phyloP scores from a whole-genome alignment of 495 filamentous ascomycete species.

The Hypomontagnella monticulosa region DNA sequence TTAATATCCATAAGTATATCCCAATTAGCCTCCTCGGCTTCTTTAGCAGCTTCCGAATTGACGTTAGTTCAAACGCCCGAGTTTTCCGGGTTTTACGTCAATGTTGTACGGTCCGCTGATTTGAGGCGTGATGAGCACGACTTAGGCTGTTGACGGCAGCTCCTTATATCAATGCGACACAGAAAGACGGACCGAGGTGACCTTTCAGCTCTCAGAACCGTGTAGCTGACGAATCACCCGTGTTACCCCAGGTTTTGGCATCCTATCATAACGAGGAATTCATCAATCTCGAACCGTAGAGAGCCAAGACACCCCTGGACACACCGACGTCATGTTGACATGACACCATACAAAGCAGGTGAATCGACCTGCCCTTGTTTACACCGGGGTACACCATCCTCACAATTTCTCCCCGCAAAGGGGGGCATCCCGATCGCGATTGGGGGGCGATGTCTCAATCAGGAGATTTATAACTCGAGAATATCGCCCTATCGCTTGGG shows the following conservation, averaged over 20 bases:
- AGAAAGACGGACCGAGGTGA: slow-evolving; percentile 4
- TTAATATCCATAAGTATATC: no score
- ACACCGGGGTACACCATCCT: slow-evolving; percentile 5
- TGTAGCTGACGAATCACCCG: slow-evolving; percentile 15
- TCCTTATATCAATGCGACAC: slow-evolving; percentile 22
- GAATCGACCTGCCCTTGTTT: neutral
- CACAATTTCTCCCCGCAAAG: slow-evolving; percentile 7
- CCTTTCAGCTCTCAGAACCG: slow-evolving; percentile 20
- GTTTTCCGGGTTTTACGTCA: slow-evolving; percentile 12
- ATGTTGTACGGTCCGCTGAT: neutral
- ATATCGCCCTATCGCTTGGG: no score
- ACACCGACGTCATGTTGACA: slow-evolving; percentile 24
- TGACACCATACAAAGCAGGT: slow-evolving; percentile 11
- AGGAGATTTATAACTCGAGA: slow-evolving; percentile 2
- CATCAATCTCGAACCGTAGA: neutral
- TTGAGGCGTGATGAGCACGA: slow-evolving; percentile 10
- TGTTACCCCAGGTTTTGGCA: slow-evolving; percentile 14
- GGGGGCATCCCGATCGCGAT: slow-evolving; percentile 4
- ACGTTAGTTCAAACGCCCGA: slow-evolving; percentile 2
- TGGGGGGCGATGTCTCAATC: neutral
- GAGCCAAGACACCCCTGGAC: slow-evolving; percentile 6
- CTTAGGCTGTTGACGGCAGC: slow-evolving; percentile 25
- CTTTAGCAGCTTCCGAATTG: neutral
- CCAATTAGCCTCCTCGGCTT: neutral
- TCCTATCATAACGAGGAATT: slow-evolving; percentile 10